These are phyloP conservation scores for Fusarium sp. DNA, from an alignment of 2,329 filamentous ascomycete genomes.

Conservation along the genomic window DNA sequence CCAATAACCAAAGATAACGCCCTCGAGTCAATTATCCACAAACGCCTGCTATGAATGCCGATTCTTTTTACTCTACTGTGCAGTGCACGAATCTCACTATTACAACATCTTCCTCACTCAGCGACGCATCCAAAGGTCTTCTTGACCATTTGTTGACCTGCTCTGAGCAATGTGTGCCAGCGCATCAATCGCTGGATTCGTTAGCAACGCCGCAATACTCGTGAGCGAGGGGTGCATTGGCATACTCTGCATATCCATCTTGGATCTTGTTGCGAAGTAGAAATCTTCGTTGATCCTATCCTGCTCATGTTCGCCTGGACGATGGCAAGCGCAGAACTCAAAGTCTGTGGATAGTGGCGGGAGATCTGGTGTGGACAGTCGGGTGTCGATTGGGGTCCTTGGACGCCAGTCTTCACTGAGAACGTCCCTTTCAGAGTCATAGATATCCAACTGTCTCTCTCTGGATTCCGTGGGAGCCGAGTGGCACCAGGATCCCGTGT, in stretches of 20 bases:
- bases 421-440: not conserved
- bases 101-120: not conserved
- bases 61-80: not conserved
- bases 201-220: constrained; percentile 13
- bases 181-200: constrained; percentile 31
- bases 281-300: constrained; percentile 37
- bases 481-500: constrained; percentile 41
- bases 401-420: constrained; percentile 25
- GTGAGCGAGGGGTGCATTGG: not conserved
- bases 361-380: constrained; percentile 41
- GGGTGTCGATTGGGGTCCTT: constrained; percentile 25
- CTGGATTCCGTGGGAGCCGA: not conserved
- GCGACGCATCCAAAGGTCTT: not conserved
- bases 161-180: constrained; percentile 35
- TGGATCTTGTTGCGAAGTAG: constrained; percentile 36
- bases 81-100: not conserved
- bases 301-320: constrained; percentile 13
- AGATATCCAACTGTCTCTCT: not conserved
- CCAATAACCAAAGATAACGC: not conserved
- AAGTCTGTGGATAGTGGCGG: constrained; percentile 36
- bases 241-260: constrained; percentile 43
- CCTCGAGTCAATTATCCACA: not conserved
- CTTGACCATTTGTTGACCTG: not conserved
- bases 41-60: constrained; percentile 1
- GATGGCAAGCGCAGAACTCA: constrained; percentile 42